These are phyloP conservation scores for Crassisporium funariophilum DNA, from an alignment of 768 basidiomycete genomes.

Conservation along the genomic window DNA sequence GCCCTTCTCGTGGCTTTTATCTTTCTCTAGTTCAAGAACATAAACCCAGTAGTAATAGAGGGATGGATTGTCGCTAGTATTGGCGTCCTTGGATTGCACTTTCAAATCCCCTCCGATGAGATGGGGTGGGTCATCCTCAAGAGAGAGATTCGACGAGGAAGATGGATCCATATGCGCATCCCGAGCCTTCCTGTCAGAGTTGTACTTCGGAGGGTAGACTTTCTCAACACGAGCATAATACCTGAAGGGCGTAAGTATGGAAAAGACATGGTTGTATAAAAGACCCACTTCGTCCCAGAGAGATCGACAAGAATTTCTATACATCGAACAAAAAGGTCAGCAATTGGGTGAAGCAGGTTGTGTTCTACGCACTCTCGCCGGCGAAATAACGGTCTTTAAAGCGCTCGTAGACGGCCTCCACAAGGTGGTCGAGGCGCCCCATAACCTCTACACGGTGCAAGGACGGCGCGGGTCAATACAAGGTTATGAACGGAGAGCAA, in stretches of 20 bases:
- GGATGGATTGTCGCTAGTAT: conserved; percentile 72
- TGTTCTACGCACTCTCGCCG: conserved; percentile 74
- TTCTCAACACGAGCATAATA: conserved; percentile 82
- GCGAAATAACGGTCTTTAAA: conserved; percentile 96
- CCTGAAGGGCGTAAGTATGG: conserved; percentile 31
- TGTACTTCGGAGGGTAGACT: conserved; percentile 70
- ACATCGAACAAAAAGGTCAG: conserved; percentile 16
- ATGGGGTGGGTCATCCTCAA: conserved; percentile 62
- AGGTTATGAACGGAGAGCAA: conserved; percentile 14
- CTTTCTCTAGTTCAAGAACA: conserved; percentile 76
- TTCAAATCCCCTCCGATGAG: conserved; percentile 79
- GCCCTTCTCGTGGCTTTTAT: conserved; percentile 64
- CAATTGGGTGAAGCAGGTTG: conserved; percentile 9
- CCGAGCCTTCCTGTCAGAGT: conserved; percentile 44
- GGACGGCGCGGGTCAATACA: conserved; percentile 15
- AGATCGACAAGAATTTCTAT: conserved; percentile 89
- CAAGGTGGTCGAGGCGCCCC: conserved; percentile 92
- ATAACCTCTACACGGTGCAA: conserved; percentile 75
- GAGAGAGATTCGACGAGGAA: conserved; percentile 37
- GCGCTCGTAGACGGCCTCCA: conserved; percentile 93
- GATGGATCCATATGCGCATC: conserved; percentile 53
- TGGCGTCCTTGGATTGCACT: conserved; percentile 68
- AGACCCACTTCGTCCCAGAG: conserved; percentile 76
- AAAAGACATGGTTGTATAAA: conserved; percentile 3
- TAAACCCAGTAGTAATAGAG: conserved; percentile 89